Evolutionary conservation across 2,329 filamentous ascomycete genomes (phyloP), one percentile per base, ranked within the genome.

Genomic region (Chaetomium olivaceum): DNA sequence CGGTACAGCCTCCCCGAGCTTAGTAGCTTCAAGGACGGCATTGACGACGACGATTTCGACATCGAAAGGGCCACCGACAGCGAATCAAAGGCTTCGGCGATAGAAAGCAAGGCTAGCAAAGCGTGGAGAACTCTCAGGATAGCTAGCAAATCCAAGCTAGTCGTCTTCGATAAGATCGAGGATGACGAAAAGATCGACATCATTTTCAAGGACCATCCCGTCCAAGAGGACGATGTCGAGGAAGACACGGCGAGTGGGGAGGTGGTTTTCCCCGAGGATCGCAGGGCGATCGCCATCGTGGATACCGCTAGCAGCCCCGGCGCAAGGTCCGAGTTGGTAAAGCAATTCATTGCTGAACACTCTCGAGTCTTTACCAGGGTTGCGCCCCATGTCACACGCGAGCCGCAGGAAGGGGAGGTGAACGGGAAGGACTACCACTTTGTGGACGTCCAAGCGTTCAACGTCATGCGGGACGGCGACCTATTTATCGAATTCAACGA

Each of bases 91-190:
- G 79, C 80, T 0, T 77, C 78, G 14, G 83, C 86, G 23, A 76
- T 88, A 8, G 90, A 91, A 69, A 85, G 88, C 63, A 96, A 96
- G 76, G 87, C 89, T 23, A 97, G 92, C 80, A 94, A 96, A 77
- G 90, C 88, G 64, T 99, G 95, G 95, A 87, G 93, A 71, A 91
- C 92, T 5, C 80, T 99, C 68, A 88, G 95, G 61, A 86, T 96
- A 69, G 91, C 92, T 11, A 88, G 90, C 63, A 87, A 87, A 69
- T 87, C 83, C 64, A 90, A 90, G 72, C 84, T 98, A 70, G 85
- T 87, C 54, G 80, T 88, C 23, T 95, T 98, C 76, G 93, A 98
- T 77, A 92, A 90, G 76, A 91, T 97, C 57, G 93, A 97, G 63
- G 89, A 93, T 70, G 89, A 91, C 50, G 91, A 90, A 74, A 91